These are phyloP conservation scores for Pelargonium fulgidum DNA, from an alignment of 441 rosid genomes.

Conservation along the genomic window DNA sequence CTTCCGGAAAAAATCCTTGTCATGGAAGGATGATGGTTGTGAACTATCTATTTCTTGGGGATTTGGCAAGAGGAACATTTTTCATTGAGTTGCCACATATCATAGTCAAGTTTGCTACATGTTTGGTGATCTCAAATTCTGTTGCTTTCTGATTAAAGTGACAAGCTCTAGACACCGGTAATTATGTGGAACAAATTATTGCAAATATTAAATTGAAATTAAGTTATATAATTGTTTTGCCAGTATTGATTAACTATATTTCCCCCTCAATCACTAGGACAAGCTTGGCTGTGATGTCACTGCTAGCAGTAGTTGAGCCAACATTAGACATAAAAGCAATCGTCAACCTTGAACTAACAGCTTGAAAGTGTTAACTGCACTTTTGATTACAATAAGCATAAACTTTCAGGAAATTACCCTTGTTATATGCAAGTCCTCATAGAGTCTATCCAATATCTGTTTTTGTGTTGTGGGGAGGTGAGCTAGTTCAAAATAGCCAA, in stretches of 20 bases:
- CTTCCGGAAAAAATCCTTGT: background rate
- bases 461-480: slow-evolving; percentile 1
- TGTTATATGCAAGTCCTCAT: slow-evolving; percentile 6
- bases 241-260: background rate
- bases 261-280: slow-evolving; percentile 1
- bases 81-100: slow-evolving; percentile 6
- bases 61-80: background rate
- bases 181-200: background rate
- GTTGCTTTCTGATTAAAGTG: slow-evolving; percentile 11
- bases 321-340: slow-evolving; percentile 20
- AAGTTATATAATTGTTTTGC: background rate
- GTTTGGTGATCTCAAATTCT: slow-evolving; percentile 8
- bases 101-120: slow-evolving; percentile 5
- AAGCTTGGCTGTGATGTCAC: slow-evolving; percentile 36
- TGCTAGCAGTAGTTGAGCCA: slow-evolving; percentile 32
- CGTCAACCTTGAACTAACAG: background rate
- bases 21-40: slow-evolving; percentile 8
- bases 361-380: background rate
- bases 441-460: background rate
- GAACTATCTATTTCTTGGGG: slow-evolving; percentile 1
- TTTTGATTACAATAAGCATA: background rate
- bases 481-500: slow-evolving; percentile 10
- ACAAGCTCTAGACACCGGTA: background rate
- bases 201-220: slow-evolving; percentile 1
- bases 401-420: slow-evolving; percentile 10